Evolutionary conservation across 2,329 filamentous ascomycete species (phyloP), one percentile per base, ranked within the genome.

Genomic region (Arthrobotrys conoides): DNA sequence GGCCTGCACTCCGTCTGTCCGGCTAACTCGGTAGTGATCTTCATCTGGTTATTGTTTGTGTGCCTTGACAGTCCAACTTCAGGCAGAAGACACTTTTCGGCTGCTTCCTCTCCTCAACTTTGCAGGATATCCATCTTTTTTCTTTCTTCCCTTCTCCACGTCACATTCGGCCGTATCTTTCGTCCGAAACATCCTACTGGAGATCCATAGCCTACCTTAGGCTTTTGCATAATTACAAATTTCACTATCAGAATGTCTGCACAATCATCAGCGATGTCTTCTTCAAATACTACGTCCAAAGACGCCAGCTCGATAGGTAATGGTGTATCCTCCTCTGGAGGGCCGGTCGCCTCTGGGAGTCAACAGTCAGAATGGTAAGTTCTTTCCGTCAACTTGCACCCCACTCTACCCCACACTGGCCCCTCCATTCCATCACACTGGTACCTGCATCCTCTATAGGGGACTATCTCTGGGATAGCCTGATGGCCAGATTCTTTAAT

Each of bases 341-440:
- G 41, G 24, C 49, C 27, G 10, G 49, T 33, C 36, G 44, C 73
- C 20, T 67, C 67, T 57, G 73, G 73, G 16, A 77, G 73, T 18
- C 73, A 77, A 71, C 73, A 77, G 53, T 46, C 67, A 8, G 73
- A 77, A 61, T 71, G 73, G 73, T 77, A 70, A 65, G 68, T 73
- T 3, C 24, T 22, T 27, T 18, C 38, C 33, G 18, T 57, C 38
- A 36, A 24, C 18, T 46, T 55, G 30, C 57, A 44, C 48, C 49
- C 49, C 53, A 57, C 36, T 16, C 20, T 79, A 49, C 70, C 70
- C 76, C 70, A 73, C 76, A 69, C 61, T 48, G 48, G 59, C 76
- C 76, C 70, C 76, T 79, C 68, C 70, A 66, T 73, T 69, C 64
- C 65, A 61, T 27, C 53, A 3, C 16, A n/a, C 53, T 69, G 44